phyloP scores from a whole-genome alignment of 225 moss, liverwort and hornwort genomes.

The Pseudoscleropodium purum region DNA sequence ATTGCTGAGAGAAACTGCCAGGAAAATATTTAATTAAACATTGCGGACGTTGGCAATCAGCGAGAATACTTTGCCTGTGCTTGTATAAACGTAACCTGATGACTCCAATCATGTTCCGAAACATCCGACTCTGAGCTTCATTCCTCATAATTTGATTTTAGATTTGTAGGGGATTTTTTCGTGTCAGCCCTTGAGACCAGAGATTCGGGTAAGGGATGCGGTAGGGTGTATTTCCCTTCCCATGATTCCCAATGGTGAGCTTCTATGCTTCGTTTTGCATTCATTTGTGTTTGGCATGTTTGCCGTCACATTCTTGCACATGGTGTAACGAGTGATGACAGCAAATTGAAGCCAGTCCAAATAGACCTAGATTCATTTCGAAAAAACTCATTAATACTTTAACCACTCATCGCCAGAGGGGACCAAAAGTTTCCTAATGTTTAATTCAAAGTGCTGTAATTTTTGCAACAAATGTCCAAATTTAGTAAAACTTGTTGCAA shows the following conservation, averaged over 20 bases:
- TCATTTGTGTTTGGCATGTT: not conserved
- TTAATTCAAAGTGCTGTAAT: no score
- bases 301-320: not conserved
- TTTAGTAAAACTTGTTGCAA: no score
- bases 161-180: not conserved
- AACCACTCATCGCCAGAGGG: no score
- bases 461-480: no score
- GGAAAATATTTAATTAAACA: not conserved
- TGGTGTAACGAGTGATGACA: not conserved
- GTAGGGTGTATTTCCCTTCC: not conserved
- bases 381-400: no score
- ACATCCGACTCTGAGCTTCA: no score
- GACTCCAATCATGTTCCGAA: not conserved
- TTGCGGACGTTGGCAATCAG: no score
- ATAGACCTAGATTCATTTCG: not conserved
- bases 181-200: no score
- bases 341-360: no score
- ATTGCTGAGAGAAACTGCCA: not conserved
- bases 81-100: not conserved
- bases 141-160: no score
- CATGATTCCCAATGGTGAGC: not conserved
- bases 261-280: not conserved
- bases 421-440: no score
- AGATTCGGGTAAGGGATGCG: not conserved
- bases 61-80: not conserved